A percentile compares a stretch with the other conserved stretches of the same genome.
phyloP scores from a whole-genome alignment of 495 filamentous ascomycete genomes.

The Neohortaea acidophila region DNA sequence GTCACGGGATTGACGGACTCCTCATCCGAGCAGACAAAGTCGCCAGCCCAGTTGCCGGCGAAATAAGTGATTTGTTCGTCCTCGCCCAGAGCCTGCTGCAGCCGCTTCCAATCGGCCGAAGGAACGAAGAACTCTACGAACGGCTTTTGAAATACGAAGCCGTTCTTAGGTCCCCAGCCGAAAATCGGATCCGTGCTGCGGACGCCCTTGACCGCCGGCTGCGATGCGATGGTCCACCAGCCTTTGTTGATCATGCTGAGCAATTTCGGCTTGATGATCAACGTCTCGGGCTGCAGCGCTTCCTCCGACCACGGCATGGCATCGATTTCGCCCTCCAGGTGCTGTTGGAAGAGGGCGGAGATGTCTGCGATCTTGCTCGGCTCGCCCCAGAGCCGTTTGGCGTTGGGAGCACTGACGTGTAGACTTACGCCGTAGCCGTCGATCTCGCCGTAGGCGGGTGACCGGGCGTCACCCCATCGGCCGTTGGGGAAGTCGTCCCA shows the following conservation, averaged over 20 bases:
- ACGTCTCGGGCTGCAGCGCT: slow-evolving; percentile 70
- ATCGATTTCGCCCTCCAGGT: slow-evolving; percentile 58
- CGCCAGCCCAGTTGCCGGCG: slow-evolving; percentile 56
- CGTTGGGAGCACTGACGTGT: slow-evolving; percentile 63
- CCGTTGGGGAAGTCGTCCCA: slow-evolving; percentile 99
- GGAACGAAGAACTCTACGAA: slow-evolving; percentile 94
- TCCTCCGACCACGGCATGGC: slow-evolving; percentile 91
- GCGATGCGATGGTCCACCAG: slow-evolving; percentile 95
- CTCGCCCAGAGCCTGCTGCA: slow-evolving; percentile 45
- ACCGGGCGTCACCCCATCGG: slow-evolving; percentile 74
- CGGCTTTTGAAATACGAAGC: slow-evolving; percentile 94
- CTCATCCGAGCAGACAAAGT: slow-evolving; percentile 54
- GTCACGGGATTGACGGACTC: slow-evolving; percentile 80
- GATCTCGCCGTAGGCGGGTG: slow-evolving; percentile 75
- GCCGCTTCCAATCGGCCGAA: slow-evolving; percentile 45
- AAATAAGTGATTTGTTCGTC: slow-evolving; percentile 62
- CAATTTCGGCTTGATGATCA: slow-evolving; percentile 57
- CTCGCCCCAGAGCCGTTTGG: slow-evolving; percentile 67
- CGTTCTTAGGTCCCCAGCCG: slow-evolving; percentile 85
- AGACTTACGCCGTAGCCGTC: slow-evolving; percentile 87
- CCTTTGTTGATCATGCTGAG: slow-evolving; percentile 62
- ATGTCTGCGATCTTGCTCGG: slow-evolving; percentile 56
- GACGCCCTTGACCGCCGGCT: slow-evolving; percentile 81
- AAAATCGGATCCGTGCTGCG: slow-evolving; percentile 62
- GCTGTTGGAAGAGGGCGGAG: slow-evolving; percentile 58